phyloP scores from a whole-genome alignment of 192 early-diverging fungal species.

The Chytriomyces sp. region DNA sequence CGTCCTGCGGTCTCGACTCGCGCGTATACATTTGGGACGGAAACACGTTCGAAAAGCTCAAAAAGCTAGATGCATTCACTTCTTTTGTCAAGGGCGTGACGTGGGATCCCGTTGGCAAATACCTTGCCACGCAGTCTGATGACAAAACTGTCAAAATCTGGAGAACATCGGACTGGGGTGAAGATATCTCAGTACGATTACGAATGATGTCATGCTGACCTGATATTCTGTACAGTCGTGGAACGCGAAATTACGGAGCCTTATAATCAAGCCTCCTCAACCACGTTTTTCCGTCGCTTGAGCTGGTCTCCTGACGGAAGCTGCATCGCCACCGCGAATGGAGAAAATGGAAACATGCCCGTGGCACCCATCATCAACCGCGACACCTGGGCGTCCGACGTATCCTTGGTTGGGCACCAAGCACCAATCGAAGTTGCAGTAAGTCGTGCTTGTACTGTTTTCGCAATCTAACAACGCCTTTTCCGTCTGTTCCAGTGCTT shows the following conservation, averaged over 20 bases:
- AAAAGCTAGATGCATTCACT: conserved; percentile 66
- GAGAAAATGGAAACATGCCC: conserved; percentile 75
- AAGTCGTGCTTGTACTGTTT: conserved; percentile 29
- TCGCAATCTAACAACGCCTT: too few species aligned
- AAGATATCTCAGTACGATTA: too few species aligned
- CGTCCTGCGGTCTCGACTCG: conserved; percentile 88
- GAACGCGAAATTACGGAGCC: conserved; percentile 74
- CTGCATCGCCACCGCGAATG: conserved; percentile 88
- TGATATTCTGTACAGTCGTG: too few species aligned
- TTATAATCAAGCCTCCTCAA: conserved; percentile 74
- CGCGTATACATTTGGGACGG: conserved; percentile 86
- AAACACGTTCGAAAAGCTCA: conserved; percentile 69
- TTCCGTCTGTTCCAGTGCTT: too few species aligned
- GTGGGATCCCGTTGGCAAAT: conserved; percentile 95
- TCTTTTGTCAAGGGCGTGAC: conserved; percentile 97
- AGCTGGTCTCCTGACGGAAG: conserved; percentile 98
- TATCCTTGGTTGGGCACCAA: conserved; percentile 86
- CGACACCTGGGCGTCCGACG: conserved; percentile 70
- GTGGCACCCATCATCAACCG: conserved; percentile 80
- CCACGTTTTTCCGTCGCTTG: conserved; percentile 86
- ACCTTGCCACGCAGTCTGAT: conserved; percentile 88
- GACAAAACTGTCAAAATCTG: conserved; percentile 88
- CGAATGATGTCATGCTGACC: background rate
- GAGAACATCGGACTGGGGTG: conserved; percentile 83
- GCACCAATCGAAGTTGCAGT: conserved; percentile 86